phyloP scores from a whole-genome alignment of 345 rosid genomes.

The Populus simonii region DNA sequence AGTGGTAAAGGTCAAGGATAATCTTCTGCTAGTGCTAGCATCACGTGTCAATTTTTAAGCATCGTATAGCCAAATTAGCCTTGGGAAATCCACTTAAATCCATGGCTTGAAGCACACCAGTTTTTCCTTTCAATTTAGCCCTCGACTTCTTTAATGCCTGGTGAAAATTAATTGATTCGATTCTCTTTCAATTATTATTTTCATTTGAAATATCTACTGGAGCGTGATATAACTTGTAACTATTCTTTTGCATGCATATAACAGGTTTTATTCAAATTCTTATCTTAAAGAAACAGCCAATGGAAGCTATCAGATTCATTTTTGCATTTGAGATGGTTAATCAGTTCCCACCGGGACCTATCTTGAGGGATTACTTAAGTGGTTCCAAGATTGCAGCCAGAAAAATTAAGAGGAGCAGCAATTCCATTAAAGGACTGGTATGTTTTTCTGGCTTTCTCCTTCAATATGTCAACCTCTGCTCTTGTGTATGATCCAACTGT shows the following conservation, averaged over 20 bases:
- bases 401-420: background rate
- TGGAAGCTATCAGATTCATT: background rate
- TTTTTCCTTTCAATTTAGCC: too few species aligned
- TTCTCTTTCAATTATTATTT: background rate
- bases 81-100: too few species aligned
- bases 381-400: background rate
- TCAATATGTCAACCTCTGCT: background rate
- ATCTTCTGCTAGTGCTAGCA: too few species aligned
- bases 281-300: background rate
- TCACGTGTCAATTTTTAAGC: too few species aligned
- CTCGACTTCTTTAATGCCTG: too few species aligned
- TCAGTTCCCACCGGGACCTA: background rate
- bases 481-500: background rate
- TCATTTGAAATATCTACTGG: background rate
- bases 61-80: too few species aligned
- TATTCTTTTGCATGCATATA: background rate
- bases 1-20: too few species aligned
- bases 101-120: too few species aligned
- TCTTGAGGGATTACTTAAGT: background rate
- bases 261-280: background rate
- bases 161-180: too few species aligned
- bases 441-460: background rate
- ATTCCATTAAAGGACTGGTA: constrained; percentile 21
- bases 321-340: background rate
- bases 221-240: background rate